Base-by-base conservation (phyloP, 2,329 filamentous ascomycete species). In the Pseudogymnoascus sp. region DNA sequence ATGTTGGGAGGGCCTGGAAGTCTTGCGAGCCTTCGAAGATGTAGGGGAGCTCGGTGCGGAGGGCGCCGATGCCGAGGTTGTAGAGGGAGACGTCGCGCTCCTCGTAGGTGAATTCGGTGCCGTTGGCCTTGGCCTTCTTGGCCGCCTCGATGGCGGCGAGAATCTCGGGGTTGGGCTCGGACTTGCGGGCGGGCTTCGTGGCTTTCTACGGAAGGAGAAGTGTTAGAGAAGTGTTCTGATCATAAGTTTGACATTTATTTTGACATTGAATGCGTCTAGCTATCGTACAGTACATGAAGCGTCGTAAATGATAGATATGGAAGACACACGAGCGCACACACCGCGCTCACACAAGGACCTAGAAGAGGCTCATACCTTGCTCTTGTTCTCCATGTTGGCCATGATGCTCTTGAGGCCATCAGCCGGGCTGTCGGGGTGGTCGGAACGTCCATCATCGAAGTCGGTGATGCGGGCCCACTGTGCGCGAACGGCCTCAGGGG, bases 1-100 rank as follows among this genome's bases (percentile, higher is more conserved):
- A 99, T n/a, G 92, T 96, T 62, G 95, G 95, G 62, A 97, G 82
- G 62, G 91, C 88, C 76, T 97, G 91, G 85, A 99, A 99, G 75
- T 95, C 84, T 63, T 97, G 92, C 72, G 87, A 80, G 72, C 91
- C 90, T 81, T 99, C 95, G 73, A 91, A 99, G 67, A 97, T 88
- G 70, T 96, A 87, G 67, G 87, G 85, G 40, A 99, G 83, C 66
- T 99, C 91, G 31, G 85, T 91, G 69, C 90, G 87, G 82, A 96
- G 97, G 68, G 93, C 93, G 64, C 95, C 95, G 66, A 99, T 78
- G 65, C 93, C 93, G 44, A 99, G 83, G 79, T 97, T 97, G 83
- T 99, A 99, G 60, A 99, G 88, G 71, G 96, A 95, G 61, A 89
- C 82, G 75, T 99, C 95, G 71, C 87, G 87, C 73, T 97, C 93